A percentile compares a stretch with the other conserved stretches of the same genome.
Evolutionary conservation across 345 rosid species (phyloP).

Genomic region (Salix suchowensis): DNA sequence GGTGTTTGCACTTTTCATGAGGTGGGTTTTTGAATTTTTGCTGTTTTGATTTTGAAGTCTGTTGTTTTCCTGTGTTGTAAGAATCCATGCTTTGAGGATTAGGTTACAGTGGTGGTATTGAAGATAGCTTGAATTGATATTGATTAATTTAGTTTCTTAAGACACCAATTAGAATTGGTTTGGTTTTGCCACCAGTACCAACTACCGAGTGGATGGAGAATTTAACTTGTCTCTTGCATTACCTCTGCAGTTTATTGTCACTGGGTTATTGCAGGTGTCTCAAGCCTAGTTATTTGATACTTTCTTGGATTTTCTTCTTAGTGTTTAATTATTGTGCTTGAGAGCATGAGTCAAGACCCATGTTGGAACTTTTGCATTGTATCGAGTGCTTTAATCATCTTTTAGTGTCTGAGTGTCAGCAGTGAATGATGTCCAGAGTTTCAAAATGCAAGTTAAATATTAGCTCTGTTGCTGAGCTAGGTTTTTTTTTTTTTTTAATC

Average conservation of each 20-base stretch:
- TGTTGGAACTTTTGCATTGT: neutral
- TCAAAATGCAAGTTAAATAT: neutral
- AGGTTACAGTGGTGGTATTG: neutral
- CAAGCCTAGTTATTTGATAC: neutral
- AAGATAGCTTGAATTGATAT: neutral
- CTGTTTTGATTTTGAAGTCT: neutral
- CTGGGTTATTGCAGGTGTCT: neutral
- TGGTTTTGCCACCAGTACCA: neutral
- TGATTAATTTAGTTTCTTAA: neutral
- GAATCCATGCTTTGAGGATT: neutral
- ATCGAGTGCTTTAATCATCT: neutral
- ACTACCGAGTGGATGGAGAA: neutral
- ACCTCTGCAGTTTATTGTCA: neutral
- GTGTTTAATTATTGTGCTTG: neutral
- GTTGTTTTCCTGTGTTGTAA: neutral
- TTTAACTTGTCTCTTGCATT: neutral
- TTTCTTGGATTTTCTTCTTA: neutral
- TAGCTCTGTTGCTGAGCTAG: neutral
- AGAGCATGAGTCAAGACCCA: neutral
- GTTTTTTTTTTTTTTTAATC: neutral
- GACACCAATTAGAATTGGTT: neutral
- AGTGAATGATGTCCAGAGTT: no score
- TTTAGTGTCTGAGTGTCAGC: neutral
- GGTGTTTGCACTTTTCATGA: slow-evolving; percentile 46
- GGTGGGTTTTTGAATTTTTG: slow-evolving; percentile 29